phyloP scores from a whole-genome alignment of 805 yeast genomes.

The Teunomyces tritomae region DNA sequence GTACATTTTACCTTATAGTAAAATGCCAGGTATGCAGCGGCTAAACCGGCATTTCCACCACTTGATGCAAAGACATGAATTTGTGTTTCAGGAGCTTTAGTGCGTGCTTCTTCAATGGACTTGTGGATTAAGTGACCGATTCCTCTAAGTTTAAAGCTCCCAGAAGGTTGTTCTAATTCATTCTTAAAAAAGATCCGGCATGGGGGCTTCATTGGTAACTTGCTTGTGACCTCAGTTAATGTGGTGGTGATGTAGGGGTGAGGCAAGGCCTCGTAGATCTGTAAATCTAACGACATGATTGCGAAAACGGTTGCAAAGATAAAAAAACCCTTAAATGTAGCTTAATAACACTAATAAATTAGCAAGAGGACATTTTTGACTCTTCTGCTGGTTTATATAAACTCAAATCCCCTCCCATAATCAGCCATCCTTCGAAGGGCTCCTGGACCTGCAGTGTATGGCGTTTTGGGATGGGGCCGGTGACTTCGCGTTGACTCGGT shows the following conservation, averaged over 20 bases:
- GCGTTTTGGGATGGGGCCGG: not conserved
- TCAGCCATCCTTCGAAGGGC: not conserved
- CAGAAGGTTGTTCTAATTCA: slow-evolving; percentile 55
- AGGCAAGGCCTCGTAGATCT: slow-evolving; percentile 4
- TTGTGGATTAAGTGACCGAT: slow-evolving; percentile 46
- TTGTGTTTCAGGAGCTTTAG: slow-evolving; percentile 16
- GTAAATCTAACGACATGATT: slow-evolving; percentile 6
- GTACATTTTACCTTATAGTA: slow-evolving; percentile 45
- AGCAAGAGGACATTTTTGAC: not conserved
- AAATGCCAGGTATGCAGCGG: slow-evolving; percentile 49
- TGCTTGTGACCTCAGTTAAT: slow-evolving; percentile 35
- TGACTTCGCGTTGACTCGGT: slow-evolving; percentile 4
- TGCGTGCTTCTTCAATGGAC: slow-evolving; percentile 26
- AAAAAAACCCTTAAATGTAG: not conserved
- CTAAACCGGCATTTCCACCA: slow-evolving; percentile 58
- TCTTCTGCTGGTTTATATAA: not conserved
- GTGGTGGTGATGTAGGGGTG: slow-evolving; percentile 35
- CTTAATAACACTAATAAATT: not conserved
- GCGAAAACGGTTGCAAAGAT: not conserved
- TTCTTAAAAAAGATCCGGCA: slow-evolving; percentile 46
- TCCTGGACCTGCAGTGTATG: slow-evolving; percentile 1
- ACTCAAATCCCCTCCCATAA: not conserved
- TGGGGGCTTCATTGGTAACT: slow-evolving; percentile 24
- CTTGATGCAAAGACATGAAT: slow-evolving; percentile 49
- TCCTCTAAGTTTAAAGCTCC: slow-evolving; percentile 57